These are phyloP conservation scores for Fusarium mundagurra DNA, from an alignment of 2,329 filamentous ascomycete species.

Conservation along the genomic window DNA sequence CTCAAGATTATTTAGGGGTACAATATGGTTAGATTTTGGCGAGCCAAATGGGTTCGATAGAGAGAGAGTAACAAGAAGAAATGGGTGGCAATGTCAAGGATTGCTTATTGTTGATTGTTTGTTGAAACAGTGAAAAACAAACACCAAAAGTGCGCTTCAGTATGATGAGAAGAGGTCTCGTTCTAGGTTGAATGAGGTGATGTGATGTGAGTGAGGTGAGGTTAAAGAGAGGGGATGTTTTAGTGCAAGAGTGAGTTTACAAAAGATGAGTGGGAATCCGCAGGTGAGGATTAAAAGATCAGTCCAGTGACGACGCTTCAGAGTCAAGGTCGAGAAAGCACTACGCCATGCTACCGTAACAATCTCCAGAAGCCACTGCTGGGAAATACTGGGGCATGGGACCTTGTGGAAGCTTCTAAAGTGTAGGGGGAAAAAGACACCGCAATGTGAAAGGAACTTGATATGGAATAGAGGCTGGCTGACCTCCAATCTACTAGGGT, in stretches of 20 bases:
- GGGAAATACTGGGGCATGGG: constrained; percentile 43
- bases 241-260: constrained; percentile 35
- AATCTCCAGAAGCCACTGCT: constrained; percentile 26
- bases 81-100: background rate
- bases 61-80: constrained; percentile 14
- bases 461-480: constrained; percentile 25
- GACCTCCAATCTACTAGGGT: constrained; percentile 1
- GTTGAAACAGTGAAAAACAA: constrained; percentile 8
- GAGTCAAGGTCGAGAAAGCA: constrained; percentile 13
- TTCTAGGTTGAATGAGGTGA: constrained; percentile 7
- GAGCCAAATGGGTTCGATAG: constrained; percentile 10
- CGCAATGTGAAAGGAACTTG: constrained; percentile 25
- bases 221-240: constrained; percentile 16
- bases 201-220: constrained; percentile 17
- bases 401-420: constrained; percentile 49
- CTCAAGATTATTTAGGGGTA: background rate
- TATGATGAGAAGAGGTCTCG: background rate
- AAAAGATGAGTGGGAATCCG: constrained; percentile 39
- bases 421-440: constrained; percentile 2
- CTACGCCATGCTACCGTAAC: constrained; percentile 32
- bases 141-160: constrained; percentile 13
- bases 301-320: constrained; percentile 41
- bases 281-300: constrained; percentile 25
- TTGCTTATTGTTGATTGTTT: constrained; percentile 19
- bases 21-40: constrained; percentile 9